Percentiles rank a stretch among this genome's conserved stretches.
Evolutionary conservation across 2,329 filamentous ascomycete genomes (phyloP).

Genomic region (Pseudogymnoascus sp.): DNA sequence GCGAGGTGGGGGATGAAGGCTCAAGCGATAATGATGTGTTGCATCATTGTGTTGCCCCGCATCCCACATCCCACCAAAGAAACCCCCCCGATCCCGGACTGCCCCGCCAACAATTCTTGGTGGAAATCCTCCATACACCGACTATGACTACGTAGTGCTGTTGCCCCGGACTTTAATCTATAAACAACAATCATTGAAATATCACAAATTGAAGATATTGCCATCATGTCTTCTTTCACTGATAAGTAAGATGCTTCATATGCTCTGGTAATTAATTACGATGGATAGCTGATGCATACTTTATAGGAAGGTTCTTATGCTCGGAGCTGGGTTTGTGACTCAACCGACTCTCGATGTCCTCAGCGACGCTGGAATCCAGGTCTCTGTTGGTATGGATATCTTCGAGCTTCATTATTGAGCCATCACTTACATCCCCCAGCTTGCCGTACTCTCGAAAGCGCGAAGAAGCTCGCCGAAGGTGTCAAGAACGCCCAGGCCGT

Average conservation of each 20-base stretch:
- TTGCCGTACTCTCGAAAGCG: conserved; percentile 72
- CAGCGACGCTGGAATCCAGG: conserved; percentile 48
- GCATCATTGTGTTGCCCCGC: conserved; percentile 7
- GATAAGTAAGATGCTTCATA: conserved; percentile 1
- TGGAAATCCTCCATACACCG: conserved; percentile 6
- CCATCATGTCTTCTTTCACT: conserved; percentile 3
- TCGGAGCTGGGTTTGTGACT: conserved; percentile 49
- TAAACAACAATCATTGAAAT: conserved; percentile 4
- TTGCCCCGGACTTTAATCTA: background rate
- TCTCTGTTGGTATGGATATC: conserved; percentile 46
- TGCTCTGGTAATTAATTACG: background rate
- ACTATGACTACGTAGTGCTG: conserved; percentile 6
- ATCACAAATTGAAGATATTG: conserved; percentile 3
- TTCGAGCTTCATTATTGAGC: background rate
- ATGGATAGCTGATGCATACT: background rate
- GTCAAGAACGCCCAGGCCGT: conserved; percentile 69
- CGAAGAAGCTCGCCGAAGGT: conserved; percentile 67
- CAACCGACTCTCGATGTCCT: conserved; percentile 54
- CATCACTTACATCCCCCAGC: conserved; percentile 42
- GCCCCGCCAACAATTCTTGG: conserved; percentile 3
- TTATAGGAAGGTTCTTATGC: conserved; percentile 39
- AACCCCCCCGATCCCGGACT: background rate
- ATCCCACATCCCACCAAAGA: conserved; percentile 9
- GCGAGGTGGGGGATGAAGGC: background rate
- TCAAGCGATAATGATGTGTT: conserved; percentile 22